Base-by-base conservation (phyloP, 2,329 filamentous ascomycete species). In the Phyllosticta paracitricarpa region DNA sequence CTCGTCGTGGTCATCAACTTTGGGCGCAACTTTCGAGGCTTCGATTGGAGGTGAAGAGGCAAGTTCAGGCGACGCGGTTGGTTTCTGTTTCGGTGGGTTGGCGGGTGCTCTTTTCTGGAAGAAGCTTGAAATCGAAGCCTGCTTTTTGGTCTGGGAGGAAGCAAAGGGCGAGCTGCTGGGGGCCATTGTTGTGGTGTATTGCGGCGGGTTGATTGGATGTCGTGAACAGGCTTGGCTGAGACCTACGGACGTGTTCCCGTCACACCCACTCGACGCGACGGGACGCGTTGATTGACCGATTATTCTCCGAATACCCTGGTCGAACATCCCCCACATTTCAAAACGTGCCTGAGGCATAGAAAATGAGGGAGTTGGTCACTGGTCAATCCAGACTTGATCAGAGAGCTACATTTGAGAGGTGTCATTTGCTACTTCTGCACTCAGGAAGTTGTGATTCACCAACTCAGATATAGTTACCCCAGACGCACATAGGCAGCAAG, bases 111-210 rank as follows among this genome's bases (percentile, higher is more conserved):
- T 77, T 1, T 71, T 70, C 0, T 85, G 83, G 72, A 96, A 96
- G 76, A 96, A 96, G 70, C 86, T 92, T 2, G 90, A 94, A 64
- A 97, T 87, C 0, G 90, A 89, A 66, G 87, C 83, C 70, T 97
- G 90, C 68, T 87, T 89, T 74, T 88, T 89, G 60, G 68, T 70
- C 53, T 78, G 74, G 9, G 73, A 72, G 9, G 71, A 70, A 54
- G 67, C 63, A 26, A 70, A 67, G 30, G 72, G 68, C 59, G 68
- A 72, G 59, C 66, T 70, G 67, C 71, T 71, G 17, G 72, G 72
- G 25, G 72, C 71, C 73, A 75, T 75, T 70, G 69, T 48, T 48
- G 40, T 48, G 6, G 40, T 40, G 12, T 48, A 17, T 48, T 3
- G 17, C 40, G 40, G 40, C 40, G 5, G 40, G 40, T n/a, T 48